Percentiles rank a stretch among this genome's conserved stretches.
Evolutionary conservation across 768 basidiomycete genomes (phyloP).

Genomic region (Nidula microcarpa): DNA sequence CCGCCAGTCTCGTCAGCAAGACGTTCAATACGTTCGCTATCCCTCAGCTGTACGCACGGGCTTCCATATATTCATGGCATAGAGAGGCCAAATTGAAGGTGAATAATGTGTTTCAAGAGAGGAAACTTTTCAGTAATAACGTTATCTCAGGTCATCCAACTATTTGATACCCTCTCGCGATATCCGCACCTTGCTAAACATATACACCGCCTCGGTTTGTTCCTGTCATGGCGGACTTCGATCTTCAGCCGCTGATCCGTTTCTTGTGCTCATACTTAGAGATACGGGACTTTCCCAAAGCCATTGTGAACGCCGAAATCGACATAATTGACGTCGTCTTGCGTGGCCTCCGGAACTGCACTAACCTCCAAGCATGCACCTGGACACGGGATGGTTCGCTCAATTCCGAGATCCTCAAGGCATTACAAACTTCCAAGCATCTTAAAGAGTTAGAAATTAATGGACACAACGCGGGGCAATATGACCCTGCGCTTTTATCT

Average conservation of each 20-base stretch:
- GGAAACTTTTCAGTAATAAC: background rate
- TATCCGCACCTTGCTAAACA: constrained; percentile 53
- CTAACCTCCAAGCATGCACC: constrained; percentile 56
- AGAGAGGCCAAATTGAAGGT: constrained; percentile 62
- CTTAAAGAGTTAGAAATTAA: constrained; percentile 70
- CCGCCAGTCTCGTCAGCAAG: constrained; percentile 54
- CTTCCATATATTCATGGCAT: constrained; percentile 71
- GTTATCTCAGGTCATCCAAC: constrained; percentile 45
- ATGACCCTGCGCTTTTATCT: constrained; percentile 48
- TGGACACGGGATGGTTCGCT: constrained; percentile 84
- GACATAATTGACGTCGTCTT: constrained; percentile 36
- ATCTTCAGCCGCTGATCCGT: background rate
- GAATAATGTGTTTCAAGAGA: background rate
- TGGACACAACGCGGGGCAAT: constrained; percentile 55
- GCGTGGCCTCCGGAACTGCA: constrained; percentile 56
- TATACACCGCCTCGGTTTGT: constrained; percentile 57
- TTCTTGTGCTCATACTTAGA: constrained; percentile 33
- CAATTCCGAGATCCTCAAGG: constrained; percentile 52
- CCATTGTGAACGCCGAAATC: constrained; percentile 24
- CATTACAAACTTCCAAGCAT: constrained; percentile 35
- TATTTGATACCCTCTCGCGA: constrained; percentile 60
- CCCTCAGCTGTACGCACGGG: constrained; percentile 51
- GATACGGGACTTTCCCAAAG: constrained; percentile 72
- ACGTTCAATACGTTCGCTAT: constrained; percentile 49
- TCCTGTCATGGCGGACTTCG: background rate